Evolutionary conservation across 495 filamentous ascomycete species (phyloP), one percentile per base, ranked within the genome.

Genomic region (Penicillium angulare): DNA sequence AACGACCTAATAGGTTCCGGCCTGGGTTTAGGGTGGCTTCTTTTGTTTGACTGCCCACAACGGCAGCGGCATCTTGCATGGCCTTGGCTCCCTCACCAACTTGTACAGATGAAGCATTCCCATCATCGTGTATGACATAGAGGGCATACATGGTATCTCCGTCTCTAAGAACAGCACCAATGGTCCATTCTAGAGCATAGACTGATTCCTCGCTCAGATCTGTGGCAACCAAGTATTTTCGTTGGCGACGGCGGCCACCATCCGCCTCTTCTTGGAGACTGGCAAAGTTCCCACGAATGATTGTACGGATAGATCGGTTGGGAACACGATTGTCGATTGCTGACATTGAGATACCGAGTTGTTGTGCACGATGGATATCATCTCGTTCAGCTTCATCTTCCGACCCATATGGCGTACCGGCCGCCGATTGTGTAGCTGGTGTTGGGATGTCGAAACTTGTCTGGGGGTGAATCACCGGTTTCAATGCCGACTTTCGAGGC

Each of bases 171-270:
- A 97, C 87, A 3, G 90, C 95, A 33, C 93, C 93, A 43, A 98
- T 92, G 0, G 91, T 95, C 92, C 92, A 98, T 64, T 97, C 93
- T 22, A 97, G 72, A 8, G 93, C 93, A 66, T 96, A 90, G 8
- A 89, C 87, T 3, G 92, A 92, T 72, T 98, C 93, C 34, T 91
- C 88, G 56, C 89, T 95, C 26, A 97, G 69, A 67, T 97, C 93
- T 1, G 90, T 96, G 7, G 93, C 90, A 7, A 97, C 89, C 5
- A 98, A 72, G 64, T 97, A 98, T 44, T 90, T 92, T 8, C 93
- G 80, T 38, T 89, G 82, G 9, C 89, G 81, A 13, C 86, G 81
- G 27, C 78, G 74, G 18, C 89, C 85, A 7, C 86, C 80, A 24
- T 92, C 86, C 7, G 86, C 85, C 48, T 89, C 87, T 42, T 87